Evolutionary conservation across 1,284 basidiomycete species (phyloP), one percentile per base, ranked within the genome.

Genomic region (Marasmius tenuissimus): DNA sequence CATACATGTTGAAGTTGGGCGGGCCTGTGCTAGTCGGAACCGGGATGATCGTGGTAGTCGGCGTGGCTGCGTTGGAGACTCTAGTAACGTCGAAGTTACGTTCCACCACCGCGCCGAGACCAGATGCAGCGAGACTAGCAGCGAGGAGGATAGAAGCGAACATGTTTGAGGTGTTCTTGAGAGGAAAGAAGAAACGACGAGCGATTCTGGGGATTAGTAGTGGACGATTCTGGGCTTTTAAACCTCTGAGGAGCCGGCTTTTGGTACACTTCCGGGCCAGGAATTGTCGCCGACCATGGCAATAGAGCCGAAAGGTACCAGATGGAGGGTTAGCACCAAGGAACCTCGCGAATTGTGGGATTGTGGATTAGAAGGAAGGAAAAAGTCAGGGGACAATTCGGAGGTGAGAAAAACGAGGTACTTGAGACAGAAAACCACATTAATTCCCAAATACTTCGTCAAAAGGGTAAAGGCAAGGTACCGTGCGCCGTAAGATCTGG

Each of bases 1-100:
- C 52, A 4, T 37, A 54, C 52, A 54, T 54, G 34, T 54, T 54
- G 34, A 54, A 54, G 34, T 54, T 54, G 10, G 52, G 52, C 10
- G 52, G 52, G 12, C 52, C 52, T 12, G 52, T 54, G 14, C n/a
- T 18, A 18, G 52, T 54, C 12, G 52, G 52, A 14, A 54, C 52
- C 27, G 52, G 38, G 34, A 54, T 35, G 3, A 10, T 37, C 5
- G 52, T 54, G 37, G 52, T 54, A 11, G 52, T 16, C 9, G 48
- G 18, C 18, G 52, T 34, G 5, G 52, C 11, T 27, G 4, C 11
- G 52, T 37, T 37, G 3, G 52, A 37, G 27, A 35, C 20, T 34
- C 34, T 54, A 38, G 52, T 37, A 35, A 54, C 52, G n/a, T n/a
- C 20, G 20, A 51, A 12, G 20, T 8, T 27, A 1, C 34, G 34